Base-by-base conservation (phyloP, 345 rosid genomes). In the Theobroma cacao region DNA sequence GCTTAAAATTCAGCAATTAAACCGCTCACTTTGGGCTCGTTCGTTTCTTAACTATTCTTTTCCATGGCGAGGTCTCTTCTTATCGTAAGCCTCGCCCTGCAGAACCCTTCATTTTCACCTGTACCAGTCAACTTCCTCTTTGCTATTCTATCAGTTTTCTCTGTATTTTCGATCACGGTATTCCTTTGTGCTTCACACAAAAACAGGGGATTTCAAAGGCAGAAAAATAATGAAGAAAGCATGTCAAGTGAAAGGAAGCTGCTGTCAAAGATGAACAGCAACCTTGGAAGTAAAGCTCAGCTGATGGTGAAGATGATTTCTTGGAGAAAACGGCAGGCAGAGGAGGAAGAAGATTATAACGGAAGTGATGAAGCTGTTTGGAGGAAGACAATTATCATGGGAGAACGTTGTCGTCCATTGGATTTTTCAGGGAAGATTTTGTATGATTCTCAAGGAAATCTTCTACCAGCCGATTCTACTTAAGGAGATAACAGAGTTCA, bases 361-460 rank as follows among this genome's bases (percentile, higher is more conserved):
- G 74, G 62, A 0, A 76, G 40, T 1, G 85, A 83, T 17, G 89
- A 82, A 13, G 88, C 72, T 1, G 15, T 90, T 43, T 90, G 94
- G 94, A 88, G 86, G 73, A 90, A 77, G 86, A 74, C 75, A 0
- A 86, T 90, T 83, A 87, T 86, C 6, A 82, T 45, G 85, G 94
- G 94, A 7, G 94, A 85, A 73, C 75, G 81, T 65, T 90, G 94
- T 62, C 88, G 89, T 17, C 92, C 89, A 0, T 36, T 83, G 26
- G 81, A 87, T 28, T 87, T 88, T 72, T 88, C 94, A 14, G 92
- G 92, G 47, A 81, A 77, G 58, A 88, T 90, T 70, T 67, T 59
- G 68, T 88, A 90, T 75, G 92, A 90, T 76, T 81, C 75, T 28
- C 55, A 87, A 38, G 92, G 92, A n/a, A 90, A 90, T 55, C 81